phyloP scores from a whole-genome alignment of 441 rosid species.

The Adansonia madagascariensis region DNA sequence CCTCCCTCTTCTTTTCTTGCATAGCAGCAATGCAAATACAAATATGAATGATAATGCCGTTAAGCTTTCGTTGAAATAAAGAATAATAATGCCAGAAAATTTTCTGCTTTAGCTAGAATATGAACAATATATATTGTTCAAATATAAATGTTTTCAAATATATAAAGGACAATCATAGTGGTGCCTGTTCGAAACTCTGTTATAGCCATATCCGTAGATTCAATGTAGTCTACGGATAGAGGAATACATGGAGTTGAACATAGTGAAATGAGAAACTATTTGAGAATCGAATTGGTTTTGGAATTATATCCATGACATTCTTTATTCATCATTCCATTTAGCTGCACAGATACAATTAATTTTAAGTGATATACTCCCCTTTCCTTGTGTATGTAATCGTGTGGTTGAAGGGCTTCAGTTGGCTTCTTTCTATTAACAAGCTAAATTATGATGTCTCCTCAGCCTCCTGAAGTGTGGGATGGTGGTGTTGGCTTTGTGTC shows the following conservation, averaged over 20 bases:
- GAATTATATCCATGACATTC: not conserved
- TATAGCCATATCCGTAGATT: no score
- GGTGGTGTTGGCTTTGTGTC: conserved; percentile 79
- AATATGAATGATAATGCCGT: not conserved
- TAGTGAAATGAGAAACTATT: not conserved
- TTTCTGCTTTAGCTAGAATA: not conserved
- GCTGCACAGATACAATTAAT: not conserved
- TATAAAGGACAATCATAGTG: not conserved
- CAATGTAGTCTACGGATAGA: no score
- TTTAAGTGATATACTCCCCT: not conserved
- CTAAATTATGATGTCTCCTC: conserved; percentile 18
- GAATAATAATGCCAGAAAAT: not conserved
- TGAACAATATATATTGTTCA: not conserved
- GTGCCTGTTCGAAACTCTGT: no score
- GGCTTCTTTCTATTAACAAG: not conserved
- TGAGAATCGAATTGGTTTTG: not conserved
- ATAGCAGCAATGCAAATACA: not conserved
- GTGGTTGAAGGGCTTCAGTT: not conserved
- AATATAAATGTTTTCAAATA: not conserved
- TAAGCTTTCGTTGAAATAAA: not conserved
- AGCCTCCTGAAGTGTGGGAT: conserved; percentile 81
- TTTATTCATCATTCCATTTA: not conserved
- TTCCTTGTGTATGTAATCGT: not conserved
- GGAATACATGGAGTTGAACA: no score
- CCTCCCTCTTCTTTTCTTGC: not conserved